Evolutionary conservation across 768 basidiomycete genomes (phyloP), one percentile per base, ranked within the genome.

Genomic region (Multifurca ochricompacta): DNA sequence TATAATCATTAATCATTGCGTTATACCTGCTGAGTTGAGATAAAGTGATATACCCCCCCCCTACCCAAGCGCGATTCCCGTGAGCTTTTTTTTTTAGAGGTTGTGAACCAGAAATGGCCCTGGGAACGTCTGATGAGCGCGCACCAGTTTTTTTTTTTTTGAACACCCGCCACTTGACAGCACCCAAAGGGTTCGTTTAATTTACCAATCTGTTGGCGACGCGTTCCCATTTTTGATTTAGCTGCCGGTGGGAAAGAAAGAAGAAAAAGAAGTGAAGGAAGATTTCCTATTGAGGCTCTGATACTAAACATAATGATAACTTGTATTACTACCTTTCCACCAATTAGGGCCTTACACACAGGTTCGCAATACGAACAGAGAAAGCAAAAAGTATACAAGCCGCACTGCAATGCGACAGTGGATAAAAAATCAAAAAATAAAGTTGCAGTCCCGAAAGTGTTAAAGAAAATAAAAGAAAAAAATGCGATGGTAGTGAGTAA

Each of bases 301-400:
- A 40, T 57, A 34, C 51, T 37, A 57, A 54, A 51, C 55, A 57
- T 57, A 57, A 57, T 57, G 50, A 57, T 57, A 57, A 31, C 39
- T 52, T 57, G 50, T 32, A 57, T 52, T 57, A 45, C 50, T 51
- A 56, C 50, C 31, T 48, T 52, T 45, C 45, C 37, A 56, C 56
- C 45, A 30, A 52, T 52, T 40, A 40, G 52, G 40, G 35, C 50
- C 50, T 42, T 52, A 57, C 56, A 56, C 44, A 48, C 47, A 25
- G 13, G 30, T 45, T 41, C 51, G 50, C 51, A 52, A 52, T 57
- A 42, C 55, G 50, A 47, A 57, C 56, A 47, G 25, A 47, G 32
- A 41, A 57, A 47, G 44, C 21, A 57, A 51, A 7, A 21, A 51
- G 19, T 40, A 47, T 47, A 57, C 45, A 57, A 52, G 32, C 40